Base-by-base conservation (phyloP, 2,329 filamentous ascomycete genomes). In the Aspergillus piperis region DNA sequence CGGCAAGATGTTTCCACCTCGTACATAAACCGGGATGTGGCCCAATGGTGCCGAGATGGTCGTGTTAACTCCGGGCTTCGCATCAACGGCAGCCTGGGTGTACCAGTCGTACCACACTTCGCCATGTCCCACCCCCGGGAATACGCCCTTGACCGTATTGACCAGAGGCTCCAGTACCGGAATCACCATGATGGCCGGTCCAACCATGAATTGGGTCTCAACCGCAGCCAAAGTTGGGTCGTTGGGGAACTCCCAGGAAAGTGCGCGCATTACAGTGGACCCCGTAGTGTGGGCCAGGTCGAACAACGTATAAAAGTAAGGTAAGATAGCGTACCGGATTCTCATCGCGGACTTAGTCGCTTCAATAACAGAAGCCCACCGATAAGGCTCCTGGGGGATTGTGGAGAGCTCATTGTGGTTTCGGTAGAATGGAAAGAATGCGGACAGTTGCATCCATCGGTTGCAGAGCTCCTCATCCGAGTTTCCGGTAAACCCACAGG, bases 21-120 rank as follows among this genome's bases (percentile, higher is more conserved):
- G 84, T 17, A 93, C 72, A 67, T 84, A 90, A 1, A 93, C 83
- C 0, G 89, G 89, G 41, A 93, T 92, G 67, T 92, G 85, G 11
- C 84, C 84, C 2, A 89, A 74, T 0, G 86, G 86, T 3, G 86
- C 86, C 19, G 80, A 70, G 60, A 89, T 85, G 3, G 85, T 87
- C 11, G 81, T 82, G 69, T 89, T 89, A 58, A 82, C 78, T 8
- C 84, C 83, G 2, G 83, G 75, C 25, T 77, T 62, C 0, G 80
- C 83, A 15, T 78, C 69, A 3, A 91, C 78, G 0, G 80, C 80
- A 0, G 80, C 81, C 54, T 86, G 84, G n/a, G 83, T 89, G 73
- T 92, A 92, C 89, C 89, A 93, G 72, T 93, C 90, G 68, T 92
- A 93, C 87, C 89, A 93, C 2, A 86, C 73, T 42, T 85, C 84